Base-by-base conservation (phyloP, 768 basidiomycete species). In the Boletus vinaceobasis region DNA sequence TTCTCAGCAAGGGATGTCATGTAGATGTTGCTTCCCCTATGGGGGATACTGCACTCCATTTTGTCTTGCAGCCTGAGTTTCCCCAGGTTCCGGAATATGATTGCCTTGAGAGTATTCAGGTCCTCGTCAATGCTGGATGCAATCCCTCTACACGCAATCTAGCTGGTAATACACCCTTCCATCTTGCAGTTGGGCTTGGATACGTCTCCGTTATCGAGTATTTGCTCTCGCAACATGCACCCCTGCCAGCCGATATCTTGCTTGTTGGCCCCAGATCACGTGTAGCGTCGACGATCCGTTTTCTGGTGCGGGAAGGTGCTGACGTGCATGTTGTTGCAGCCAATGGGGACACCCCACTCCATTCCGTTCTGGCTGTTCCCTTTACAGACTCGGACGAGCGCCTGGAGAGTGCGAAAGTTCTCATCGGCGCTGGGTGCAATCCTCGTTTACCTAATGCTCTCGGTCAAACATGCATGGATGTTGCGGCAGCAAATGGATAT, bases 111-210 rank as follows among this genome's bases (percentile, higher is more conserved):
- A 23, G 1, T 3, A 11, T 43, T n/a, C 38, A 36, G 38, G 26
- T 48, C 17, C 52, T 63, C 13, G 5, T 52, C 2, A 36, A 46
- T 29, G 57, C 61, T 0, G 61, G 61, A 14, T 59, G 61, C 17
- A n/a, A 50, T 29, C 43, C 52, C 9, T 47, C 39, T n/a, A 2
- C 6, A 4, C 4, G 4, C 10, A 51, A 61, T 8, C 21, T 32
- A 1, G 19, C 11, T 17, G 37, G 48, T 2, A 6, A 48, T 14
- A 57, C 55, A 1, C 26, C 49, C 0, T 37, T 61, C 1, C 48
- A 53, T 11, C 23, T 36, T 15, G 60, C 55, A 0, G 36, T 14
- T 8, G 4, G 1, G 9, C 0, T 1, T 4, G 49, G 52, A 32
- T 31, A 19, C 21, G 0, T 43, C 5, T 37, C 52, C 3, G 3